Percentiles rank a stretch among this genome's conserved stretches.
Evolutionary conservation across 768 basidiomycete genomes (phyloP).

Genomic region (Hortiboletus campestris): DNA sequence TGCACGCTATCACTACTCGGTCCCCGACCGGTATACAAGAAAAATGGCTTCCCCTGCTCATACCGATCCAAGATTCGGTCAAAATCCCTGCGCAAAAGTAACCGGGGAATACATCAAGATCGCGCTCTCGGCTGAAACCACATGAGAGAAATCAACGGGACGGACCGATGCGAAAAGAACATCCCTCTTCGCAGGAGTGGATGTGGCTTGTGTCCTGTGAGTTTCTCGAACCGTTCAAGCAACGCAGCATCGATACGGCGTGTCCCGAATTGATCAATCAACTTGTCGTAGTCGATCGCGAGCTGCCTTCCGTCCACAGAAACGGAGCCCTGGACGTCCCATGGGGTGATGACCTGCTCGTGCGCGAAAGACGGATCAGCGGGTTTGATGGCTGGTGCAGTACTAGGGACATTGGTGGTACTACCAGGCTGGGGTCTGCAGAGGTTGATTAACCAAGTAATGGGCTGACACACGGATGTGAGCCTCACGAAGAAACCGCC

Average conservation of each 20-base stretch:
- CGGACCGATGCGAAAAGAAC: slow-evolving; percentile 97
- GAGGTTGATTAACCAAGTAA: not conserved
- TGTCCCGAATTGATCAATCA: slow-evolving; percentile 92
- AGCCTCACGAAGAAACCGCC: slow-evolving; percentile 33
- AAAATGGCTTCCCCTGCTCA: slow-evolving; percentile 97
- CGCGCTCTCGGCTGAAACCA: not conserved
- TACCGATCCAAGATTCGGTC: slow-evolving; percentile 92
- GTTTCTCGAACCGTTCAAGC: slow-evolving; percentile 82
- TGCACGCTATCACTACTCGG: slow-evolving; percentile 98
- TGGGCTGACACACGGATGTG: not conserved
- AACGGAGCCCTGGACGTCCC: slow-evolving; percentile 94
- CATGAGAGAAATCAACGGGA: not conserved
- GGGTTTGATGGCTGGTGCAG: slow-evolving; percentile 34
- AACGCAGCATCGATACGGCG: slow-evolving; percentile 72
- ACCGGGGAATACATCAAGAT: not conserved
- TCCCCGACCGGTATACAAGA: slow-evolving; percentile 95
- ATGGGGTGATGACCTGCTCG: slow-evolving; percentile 90
- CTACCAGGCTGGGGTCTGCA: slow-evolving; percentile 14
- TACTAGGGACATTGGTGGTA: not conserved
- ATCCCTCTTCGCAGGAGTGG: slow-evolving; percentile 84
- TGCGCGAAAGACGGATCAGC: slow-evolving; percentile 32
- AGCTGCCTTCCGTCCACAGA: slow-evolving; percentile 85
- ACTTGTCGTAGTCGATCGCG: slow-evolving; percentile 96
- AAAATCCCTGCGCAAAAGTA: slow-evolving; percentile 63
- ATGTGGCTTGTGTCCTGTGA: slow-evolving; percentile 89